Conservation (phyloP, 331 rosid species). For the Cucumis variabilis region DNA sequence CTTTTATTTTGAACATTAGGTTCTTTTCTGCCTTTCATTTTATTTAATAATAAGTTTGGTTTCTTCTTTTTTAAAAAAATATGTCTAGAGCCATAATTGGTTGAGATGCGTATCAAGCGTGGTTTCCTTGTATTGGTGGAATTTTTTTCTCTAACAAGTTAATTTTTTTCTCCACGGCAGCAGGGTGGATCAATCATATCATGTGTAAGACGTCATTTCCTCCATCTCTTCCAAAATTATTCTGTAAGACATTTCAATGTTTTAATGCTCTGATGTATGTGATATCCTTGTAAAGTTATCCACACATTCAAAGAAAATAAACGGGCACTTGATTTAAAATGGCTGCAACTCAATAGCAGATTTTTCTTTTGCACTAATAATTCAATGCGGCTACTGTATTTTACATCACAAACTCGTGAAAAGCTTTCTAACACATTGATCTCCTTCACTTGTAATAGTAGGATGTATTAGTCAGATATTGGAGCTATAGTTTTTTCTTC, state of each 20-base stretch:
- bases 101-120: no score
- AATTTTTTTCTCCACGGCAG: no score
- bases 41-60: no score
- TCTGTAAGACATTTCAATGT: slow-evolving; percentile 26
- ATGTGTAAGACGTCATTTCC: neutral
- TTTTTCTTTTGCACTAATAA: neutral
- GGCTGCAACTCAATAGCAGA: neutral
- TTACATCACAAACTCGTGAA: no score
- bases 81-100: no score
- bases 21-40: no score
- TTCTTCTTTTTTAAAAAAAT: no score
- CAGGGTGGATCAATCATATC: slow-evolving; percentile 23
- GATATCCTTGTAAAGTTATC: neutral
- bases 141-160: no score
- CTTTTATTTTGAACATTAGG: no score
- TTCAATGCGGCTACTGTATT: no score
- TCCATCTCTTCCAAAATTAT: neutral
- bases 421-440: neutral
- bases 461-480: neutral
- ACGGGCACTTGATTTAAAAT: neutral
- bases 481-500: no score
- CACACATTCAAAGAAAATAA: neutral
- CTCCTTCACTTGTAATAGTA: neutral
- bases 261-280: slow-evolving; percentile 5
- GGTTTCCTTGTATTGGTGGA: no score